Percentiles rank a stretch among this genome's conserved stretches.
Evolutionary conservation across 768 basidiomycete genomes (phyloP).

Genomic region (Podaxis carcinomalis): DNA sequence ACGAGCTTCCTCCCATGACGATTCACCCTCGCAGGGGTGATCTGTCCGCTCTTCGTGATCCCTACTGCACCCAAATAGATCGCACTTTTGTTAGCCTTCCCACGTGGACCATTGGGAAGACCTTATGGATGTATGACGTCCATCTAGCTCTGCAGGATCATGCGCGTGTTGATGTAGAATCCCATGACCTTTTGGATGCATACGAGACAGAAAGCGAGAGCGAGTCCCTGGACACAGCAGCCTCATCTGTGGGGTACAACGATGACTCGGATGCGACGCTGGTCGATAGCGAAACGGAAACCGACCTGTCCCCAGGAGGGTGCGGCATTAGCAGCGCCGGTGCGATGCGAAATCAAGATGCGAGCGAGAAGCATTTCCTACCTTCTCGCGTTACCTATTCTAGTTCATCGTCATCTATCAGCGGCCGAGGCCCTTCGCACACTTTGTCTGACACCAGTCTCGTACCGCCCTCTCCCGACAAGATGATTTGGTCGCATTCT

Average conservation of each 20-base stretch:
- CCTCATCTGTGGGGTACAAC: conserved; percentile 29
- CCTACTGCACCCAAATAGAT: conserved; percentile 53
- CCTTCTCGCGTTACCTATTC: neutral
- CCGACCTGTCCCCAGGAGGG: conserved; percentile 17
- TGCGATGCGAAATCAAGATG: neutral
- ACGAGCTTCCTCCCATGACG: conserved; percentile 29
- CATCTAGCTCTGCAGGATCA: conserved; percentile 29
- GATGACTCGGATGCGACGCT: conserved; percentile 57
- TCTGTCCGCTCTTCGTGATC: conserved; percentile 52
- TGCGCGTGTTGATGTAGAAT: neutral
- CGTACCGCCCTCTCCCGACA: neutral
- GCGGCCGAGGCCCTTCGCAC: neutral
- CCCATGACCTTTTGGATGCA: neutral
- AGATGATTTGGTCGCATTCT: neutral
- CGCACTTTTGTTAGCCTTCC: conserved; percentile 53
- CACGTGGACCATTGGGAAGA: conserved; percentile 65
- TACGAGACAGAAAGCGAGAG: conserved; percentile 23
- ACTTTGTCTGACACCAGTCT: neutral
- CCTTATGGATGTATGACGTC: conserved; percentile 59
- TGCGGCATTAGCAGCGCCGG: neutral
- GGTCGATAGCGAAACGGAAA: conserved; percentile 44
- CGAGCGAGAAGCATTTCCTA: neutral
- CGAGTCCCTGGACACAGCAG: conserved; percentile 23
- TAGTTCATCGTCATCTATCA: neutral
- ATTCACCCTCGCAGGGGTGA: conserved; percentile 65